phyloP scores from a whole-genome alignment of 2,329 filamentous ascomycete species.

The Juglanconis juglandina region DNA sequence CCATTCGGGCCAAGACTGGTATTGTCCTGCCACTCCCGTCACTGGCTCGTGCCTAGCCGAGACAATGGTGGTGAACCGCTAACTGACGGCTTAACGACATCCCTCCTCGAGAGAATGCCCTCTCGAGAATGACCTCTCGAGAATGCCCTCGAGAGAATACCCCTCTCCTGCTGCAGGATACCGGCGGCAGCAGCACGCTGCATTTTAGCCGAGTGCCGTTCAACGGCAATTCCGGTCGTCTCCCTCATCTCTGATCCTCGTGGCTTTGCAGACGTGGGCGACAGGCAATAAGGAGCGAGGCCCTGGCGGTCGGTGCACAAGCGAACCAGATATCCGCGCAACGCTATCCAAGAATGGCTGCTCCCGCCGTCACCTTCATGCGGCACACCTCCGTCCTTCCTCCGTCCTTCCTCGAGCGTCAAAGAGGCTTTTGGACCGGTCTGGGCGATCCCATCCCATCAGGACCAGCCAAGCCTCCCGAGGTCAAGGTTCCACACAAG shows the following conservation, averaged over 20 bases:
- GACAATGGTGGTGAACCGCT: neutral
- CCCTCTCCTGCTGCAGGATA: slow-evolving; percentile 1
- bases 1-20: neutral
- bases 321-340: neutral
- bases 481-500: neutral
- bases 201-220: slow-evolving; percentile 5
- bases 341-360: neutral
- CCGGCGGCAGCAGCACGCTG: neutral
- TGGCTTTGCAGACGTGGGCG: neutral
- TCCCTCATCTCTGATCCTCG: neutral
- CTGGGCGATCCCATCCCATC: slow-evolving; percentile 1
- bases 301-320: neutral
- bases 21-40: neutral
- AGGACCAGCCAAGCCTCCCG: neutral
- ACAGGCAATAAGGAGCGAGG: neutral
- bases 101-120: neutral
- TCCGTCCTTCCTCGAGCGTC: neutral
- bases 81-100: slow-evolving; percentile 1
- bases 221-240: neutral
- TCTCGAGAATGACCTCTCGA: no score
- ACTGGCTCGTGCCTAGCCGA: neutral
- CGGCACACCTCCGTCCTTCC: neutral
- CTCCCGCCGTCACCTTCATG: neutral
- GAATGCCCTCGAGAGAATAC: neutral
- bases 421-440: neutral